Evolutionary conservation across 2,329 filamentous ascomycete genomes (phyloP).

Genomic region (Dactylellina haptotyla): DNA sequence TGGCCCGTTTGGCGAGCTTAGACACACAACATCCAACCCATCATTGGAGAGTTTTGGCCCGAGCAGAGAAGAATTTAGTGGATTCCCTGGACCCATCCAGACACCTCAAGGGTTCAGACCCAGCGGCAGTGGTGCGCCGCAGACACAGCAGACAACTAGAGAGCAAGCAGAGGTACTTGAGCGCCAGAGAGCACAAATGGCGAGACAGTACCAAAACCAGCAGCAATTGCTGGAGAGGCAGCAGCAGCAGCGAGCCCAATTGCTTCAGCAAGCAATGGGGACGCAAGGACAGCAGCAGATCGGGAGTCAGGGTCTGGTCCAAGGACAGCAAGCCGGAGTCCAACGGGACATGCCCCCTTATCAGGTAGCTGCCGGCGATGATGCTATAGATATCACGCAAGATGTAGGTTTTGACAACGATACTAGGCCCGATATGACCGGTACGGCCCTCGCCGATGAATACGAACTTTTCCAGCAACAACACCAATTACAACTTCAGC

Average conservation of each 20-base stretch:
- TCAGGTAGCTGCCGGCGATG: slow-evolving; percentile 55
- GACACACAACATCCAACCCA: slow-evolving; percentile 43
- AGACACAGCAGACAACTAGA: slow-evolving; percentile 47
- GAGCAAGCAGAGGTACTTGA: slow-evolving; percentile 56
- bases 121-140: slow-evolving; percentile 13
- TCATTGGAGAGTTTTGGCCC: slow-evolving; percentile 34
- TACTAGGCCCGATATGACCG: slow-evolving; percentile 54
- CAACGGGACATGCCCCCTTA: slow-evolving; percentile 49
- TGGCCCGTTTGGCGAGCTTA: slow-evolving; percentile 53
- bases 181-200: slow-evolving; percentile 48
- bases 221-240: slow-evolving; percentile 46
- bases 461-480: slow-evolving; percentile 57
- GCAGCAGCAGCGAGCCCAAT: slow-evolving; percentile 48
- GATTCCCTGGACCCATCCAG: slow-evolving; percentile 27
- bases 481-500: slow-evolving; percentile 56
- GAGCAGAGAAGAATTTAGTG: slow-evolving; percentile 38
- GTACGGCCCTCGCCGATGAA: slow-evolving; percentile 55
- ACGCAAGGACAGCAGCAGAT: slow-evolving; percentile 46
- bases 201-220: slow-evolving; percentile 46
- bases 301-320: slow-evolving; percentile 49
- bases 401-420: slow-evolving; percentile 55
- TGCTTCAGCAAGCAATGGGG: slow-evolving; percentile 44
- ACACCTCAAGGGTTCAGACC: slow-evolving; percentile 39
- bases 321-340: slow-evolving; percentile 52
- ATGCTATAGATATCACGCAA: slow-evolving; percentile 54